Conservation (phyloP, 768 basidiomycete genomes). For the Candolleomyces efflorescens region DNA sequence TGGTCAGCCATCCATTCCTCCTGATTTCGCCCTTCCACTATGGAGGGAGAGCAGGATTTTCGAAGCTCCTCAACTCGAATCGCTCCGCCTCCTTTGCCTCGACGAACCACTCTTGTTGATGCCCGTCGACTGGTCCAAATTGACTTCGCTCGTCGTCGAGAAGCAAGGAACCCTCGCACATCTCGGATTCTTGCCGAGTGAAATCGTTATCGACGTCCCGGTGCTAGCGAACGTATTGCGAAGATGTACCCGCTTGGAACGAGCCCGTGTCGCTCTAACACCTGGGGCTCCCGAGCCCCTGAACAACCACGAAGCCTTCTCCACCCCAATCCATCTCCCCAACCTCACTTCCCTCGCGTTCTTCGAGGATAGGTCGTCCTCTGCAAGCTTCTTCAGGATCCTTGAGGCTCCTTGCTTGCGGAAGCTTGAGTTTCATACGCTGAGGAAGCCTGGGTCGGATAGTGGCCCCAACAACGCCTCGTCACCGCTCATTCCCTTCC, state of each 20-base stretch:
- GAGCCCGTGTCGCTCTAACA: background rate
- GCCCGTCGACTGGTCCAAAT: background rate
- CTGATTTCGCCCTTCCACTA: background rate
- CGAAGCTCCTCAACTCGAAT: background rate
- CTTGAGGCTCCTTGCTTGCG: slow-evolving; percentile 2
- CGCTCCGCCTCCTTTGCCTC: background rate
- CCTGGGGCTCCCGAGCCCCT: background rate
- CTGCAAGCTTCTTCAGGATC: slow-evolving; percentile 1
- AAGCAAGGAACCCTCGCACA: background rate
- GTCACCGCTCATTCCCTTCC: background rate
- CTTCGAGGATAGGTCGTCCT: slow-evolving; percentile 2
- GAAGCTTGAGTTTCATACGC: slow-evolving; percentile 8
- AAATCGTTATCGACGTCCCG: slow-evolving; percentile 4
- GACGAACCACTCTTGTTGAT: slow-evolving; percentile 3
- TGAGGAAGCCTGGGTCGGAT: background rate
- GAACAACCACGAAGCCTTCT: background rate
- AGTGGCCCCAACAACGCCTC: background rate
- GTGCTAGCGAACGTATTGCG: background rate
- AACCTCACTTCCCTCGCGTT: slow-evolving; percentile 1
- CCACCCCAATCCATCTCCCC: slow-evolving; percentile 1
- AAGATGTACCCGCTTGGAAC: background rate
- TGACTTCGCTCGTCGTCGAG: slow-evolving; percentile 4
- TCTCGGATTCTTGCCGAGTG: background rate
- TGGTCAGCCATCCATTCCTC: background rate
- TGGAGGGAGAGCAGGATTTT: background rate